Conservation (phyloP, 768 basidiomycete genomes). For the Boletus rufocinnamomeus region DNA sequence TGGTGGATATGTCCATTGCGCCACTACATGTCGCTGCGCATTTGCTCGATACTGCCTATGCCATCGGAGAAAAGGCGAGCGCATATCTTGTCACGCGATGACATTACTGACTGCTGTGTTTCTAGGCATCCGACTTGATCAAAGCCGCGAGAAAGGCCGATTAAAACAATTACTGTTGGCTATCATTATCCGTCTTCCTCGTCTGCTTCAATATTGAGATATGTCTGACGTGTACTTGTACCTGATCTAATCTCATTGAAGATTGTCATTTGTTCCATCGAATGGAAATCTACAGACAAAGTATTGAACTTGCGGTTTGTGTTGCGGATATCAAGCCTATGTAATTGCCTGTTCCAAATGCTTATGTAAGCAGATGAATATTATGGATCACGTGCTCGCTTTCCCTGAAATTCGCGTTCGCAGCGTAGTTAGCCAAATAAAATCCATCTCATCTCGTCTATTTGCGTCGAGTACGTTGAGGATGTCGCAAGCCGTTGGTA, state of each 20-base stretch:
- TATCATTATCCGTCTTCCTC: not conserved
- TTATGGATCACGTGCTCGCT: not conserved
- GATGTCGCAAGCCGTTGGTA: constrained; percentile 85
- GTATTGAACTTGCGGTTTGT: too few relatives aligned
- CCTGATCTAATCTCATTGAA: not conserved
- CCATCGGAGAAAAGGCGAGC: constrained; percentile 20
- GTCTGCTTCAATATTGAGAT: not conserved
- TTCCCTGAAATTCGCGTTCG: not conserved
- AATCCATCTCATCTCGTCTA: too few relatives aligned
- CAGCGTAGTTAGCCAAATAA: too few relatives aligned
- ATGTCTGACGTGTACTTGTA: not conserved
- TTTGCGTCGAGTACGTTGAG: not conserved
- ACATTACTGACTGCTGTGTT: not conserved
- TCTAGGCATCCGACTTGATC: constrained; percentile 17
- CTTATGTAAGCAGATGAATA: not conserved
- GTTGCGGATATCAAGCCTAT: too few relatives aligned
- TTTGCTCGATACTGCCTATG: constrained; percentile 21
- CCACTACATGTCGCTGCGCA: constrained; percentile 19
- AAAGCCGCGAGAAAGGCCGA: constrained; percentile 1
- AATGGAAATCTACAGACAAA: not conserved
- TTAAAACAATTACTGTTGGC: not conserved
- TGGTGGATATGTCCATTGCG: constrained; percentile 20
- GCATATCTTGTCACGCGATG: not conserved
- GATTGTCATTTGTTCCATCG: not conserved
- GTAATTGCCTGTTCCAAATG: not conserved